Percentiles rank a stretch among this genome's conserved stretches.
Conservation (phyloP, 2,329 filamentous ascomycete species). For the Trichoderma cornu-damae region DNA sequence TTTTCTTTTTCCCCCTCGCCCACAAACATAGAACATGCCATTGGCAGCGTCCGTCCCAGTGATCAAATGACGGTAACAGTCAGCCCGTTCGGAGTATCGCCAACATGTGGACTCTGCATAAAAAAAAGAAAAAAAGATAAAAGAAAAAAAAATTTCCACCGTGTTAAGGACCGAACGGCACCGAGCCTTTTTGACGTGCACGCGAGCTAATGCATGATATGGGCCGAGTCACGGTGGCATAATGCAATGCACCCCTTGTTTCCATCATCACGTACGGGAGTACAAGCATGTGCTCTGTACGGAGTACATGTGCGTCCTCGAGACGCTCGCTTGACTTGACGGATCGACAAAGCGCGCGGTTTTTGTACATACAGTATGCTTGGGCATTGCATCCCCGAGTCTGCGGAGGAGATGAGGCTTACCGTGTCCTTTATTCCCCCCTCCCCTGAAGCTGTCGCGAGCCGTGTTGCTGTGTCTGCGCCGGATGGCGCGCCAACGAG, state of each 20-base stretch:
- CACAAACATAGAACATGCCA: background rate
- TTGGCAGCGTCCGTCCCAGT: background rate
- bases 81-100: background rate
- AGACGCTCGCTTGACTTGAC: slow-evolving; percentile 2
- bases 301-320: slow-evolving; percentile 1
- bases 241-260: background rate
- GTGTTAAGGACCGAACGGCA: slow-evolving; percentile 1
- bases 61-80: background rate
- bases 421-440: slow-evolving; percentile 9
- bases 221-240: background rate
- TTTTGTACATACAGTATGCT: background rate
- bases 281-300: background rate
- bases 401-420: background rate
- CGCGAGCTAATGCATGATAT: slow-evolving; percentile 12
- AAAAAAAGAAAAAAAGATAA: too few relatives aligned
- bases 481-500: background rate
- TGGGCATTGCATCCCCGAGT: background rate
- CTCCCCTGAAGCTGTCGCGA: background rate
- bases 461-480: background rate
- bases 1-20: too few relatives aligned
- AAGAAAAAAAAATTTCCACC: slow-evolving; percentile 13
- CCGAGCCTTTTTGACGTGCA: background rate
- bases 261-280: background rate
- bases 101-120: too few relatives aligned
- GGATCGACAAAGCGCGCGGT: background rate